phyloP scores from a whole-genome alignment of 78 protist species.

The Pigoraptor vietnamica region DNA sequence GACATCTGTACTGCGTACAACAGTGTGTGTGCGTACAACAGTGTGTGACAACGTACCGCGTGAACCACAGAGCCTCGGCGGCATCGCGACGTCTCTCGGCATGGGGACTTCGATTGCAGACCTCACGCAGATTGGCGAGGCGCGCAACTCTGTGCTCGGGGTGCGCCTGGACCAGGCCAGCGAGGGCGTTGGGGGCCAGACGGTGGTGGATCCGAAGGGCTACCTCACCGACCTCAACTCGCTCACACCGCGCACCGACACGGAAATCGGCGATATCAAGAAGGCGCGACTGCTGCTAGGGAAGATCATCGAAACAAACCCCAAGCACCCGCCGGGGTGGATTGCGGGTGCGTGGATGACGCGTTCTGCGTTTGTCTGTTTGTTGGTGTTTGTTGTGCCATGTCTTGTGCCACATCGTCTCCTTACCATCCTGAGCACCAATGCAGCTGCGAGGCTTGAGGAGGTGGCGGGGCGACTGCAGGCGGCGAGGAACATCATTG shows the following conservation, averaged over 20 bases:
- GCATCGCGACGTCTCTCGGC: not conserved
- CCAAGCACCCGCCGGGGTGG: slow-evolving; percentile 74
- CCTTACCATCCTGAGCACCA: not conserved
- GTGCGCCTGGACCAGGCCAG: slow-evolving; percentile 56
- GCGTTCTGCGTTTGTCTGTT: too few relatives aligned
- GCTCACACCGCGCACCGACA: slow-evolving; percentile 28
- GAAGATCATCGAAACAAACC: slow-evolving; percentile 57
- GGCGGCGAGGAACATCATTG: slow-evolving; percentile 72
- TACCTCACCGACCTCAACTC: slow-evolving; percentile 71
- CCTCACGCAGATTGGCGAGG: slow-evolving; percentile 70
- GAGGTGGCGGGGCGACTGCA: slow-evolving; percentile 73
- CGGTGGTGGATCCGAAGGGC: slow-evolving; percentile 91
- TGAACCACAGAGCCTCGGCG: not conserved
- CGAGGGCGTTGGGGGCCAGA: slow-evolving; percentile 85
- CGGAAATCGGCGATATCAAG: slow-evolving; percentile 74
- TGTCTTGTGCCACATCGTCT: too few relatives aligned
- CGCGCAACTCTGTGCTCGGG: slow-evolving; percentile 57
- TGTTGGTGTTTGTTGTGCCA: too few relatives aligned
- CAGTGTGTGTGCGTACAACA: too few relatives aligned
- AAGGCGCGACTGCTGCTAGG: slow-evolving; percentile 75
- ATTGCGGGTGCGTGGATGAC: slow-evolving; percentile 38
- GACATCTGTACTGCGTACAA: too few relatives aligned
- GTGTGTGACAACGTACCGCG: not conserved
- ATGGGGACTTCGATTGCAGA: slow-evolving; percentile 46
- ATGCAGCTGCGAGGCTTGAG: slow-evolving; percentile 81